Percentiles rank a stretch among this genome's conserved stretches.
These are phyloP conservation scores for Pseudogymnoascus pannorum DNA, from an alignment of 2,329 filamentous ascomycete genomes.

Conservation along the genomic window DNA sequence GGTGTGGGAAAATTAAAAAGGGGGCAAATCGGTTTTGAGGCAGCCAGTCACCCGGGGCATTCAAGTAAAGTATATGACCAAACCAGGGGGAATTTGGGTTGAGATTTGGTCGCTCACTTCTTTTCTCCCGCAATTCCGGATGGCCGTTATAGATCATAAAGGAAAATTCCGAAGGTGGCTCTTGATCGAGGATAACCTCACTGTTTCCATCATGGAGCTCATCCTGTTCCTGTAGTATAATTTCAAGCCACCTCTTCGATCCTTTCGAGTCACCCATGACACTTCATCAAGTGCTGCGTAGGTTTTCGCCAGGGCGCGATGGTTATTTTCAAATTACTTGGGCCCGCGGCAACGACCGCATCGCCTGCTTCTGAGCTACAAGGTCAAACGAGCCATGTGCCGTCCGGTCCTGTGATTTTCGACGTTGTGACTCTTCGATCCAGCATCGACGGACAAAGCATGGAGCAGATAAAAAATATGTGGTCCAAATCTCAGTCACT, in stretches of 20 bases:
- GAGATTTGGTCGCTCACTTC: not conserved
- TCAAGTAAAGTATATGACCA: not conserved
- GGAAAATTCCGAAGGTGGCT: not conserved
- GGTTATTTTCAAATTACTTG: not conserved
- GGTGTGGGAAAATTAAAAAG: not conserved
- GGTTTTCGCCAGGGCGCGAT: not conserved
- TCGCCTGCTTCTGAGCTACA: not conserved
- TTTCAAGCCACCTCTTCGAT: not conserved
- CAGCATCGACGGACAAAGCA: not conserved
- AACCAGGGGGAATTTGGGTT: not conserved
- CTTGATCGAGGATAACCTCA: not conserved
- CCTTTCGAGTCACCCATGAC: not conserved
- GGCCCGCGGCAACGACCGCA: not conserved
- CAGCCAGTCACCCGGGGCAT: not conserved
- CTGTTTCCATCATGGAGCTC: not conserved
- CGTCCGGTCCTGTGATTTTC: not conserved
- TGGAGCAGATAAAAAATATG: constrained; percentile 3
- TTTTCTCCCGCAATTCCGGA: not conserved
- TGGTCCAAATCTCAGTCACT: not conserved
- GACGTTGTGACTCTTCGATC: not conserved
- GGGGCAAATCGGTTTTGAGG: not conserved
- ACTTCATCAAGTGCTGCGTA: not conserved
- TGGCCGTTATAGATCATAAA: not conserved
- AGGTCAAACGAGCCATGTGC: not conserved
- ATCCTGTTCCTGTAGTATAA: not conserved